These are phyloP conservation scores for Malus hybrid DNA, from an alignment of 331 rosid genomes.

Conservation along the genomic window DNA sequence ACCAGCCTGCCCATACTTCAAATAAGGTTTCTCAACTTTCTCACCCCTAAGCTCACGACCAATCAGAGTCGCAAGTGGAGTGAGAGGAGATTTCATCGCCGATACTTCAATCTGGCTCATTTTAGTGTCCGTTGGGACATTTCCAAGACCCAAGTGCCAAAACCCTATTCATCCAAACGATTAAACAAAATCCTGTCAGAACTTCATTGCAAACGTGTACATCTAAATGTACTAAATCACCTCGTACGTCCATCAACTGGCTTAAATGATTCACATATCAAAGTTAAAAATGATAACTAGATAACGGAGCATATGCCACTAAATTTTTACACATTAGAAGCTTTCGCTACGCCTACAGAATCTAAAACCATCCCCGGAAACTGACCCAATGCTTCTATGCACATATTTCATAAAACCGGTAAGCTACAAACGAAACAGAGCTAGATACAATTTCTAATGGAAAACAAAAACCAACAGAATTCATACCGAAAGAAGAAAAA, in stretches of 20 bases:
- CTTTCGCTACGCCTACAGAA: background rate
- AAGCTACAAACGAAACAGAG: background rate
- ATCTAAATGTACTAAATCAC: background rate
- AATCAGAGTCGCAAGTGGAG: constrained; percentile 83
- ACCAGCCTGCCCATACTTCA: constrained; percentile 94
- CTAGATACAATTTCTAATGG: background rate
- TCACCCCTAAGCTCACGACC: constrained; percentile 90
- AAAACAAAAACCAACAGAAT: background rate
- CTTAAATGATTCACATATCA: background rate
- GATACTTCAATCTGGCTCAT: constrained; percentile 65
- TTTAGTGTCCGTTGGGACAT: constrained; percentile 55
- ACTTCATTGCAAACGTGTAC: background rate
- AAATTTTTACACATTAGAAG: background rate
- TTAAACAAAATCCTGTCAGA: constrained; percentile 6
- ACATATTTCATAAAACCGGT: background rate
- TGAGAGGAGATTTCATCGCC: constrained; percentile 48
- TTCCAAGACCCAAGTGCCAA: constrained; percentile 22
- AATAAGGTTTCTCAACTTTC: constrained; percentile 70
- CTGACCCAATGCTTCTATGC: background rate
- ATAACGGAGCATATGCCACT: background rate
- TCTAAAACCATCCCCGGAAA: background rate
- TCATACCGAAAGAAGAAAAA: background rate
- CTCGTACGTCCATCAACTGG: background rate
- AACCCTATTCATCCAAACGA: constrained; percentile 24
- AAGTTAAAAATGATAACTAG: background rate